phyloP scores from a whole-genome alignment of 1,284 basidiomycete species.

The Leccinum fuscescens region DNA sequence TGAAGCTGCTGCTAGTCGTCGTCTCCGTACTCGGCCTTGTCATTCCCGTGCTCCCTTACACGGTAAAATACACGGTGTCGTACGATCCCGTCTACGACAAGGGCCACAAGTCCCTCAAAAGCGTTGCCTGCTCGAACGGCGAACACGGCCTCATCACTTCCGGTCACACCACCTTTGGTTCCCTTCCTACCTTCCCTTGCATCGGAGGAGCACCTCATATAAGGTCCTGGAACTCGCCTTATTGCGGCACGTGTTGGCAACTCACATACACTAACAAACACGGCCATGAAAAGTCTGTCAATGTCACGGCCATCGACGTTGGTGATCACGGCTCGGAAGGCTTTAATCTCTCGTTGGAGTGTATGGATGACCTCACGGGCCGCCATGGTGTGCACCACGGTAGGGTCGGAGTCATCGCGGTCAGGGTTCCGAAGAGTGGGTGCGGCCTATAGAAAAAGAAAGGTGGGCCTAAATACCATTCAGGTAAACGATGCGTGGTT shows the following conservation, averaged over 20 bases:
- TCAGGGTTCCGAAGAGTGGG: neutral
- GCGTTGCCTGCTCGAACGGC: conserved; percentile 50
- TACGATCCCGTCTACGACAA: conserved; percentile 39
- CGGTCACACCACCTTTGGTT: conserved; percentile 42
- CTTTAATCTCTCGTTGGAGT: conserved; percentile 39
- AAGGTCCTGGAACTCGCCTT: conserved; percentile 16
- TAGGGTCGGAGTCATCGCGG: conserved; percentile 9
- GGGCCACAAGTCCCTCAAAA: conserved; percentile 30
- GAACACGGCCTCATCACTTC: conserved; percentile 36
- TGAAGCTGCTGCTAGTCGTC: conserved; percentile 12
- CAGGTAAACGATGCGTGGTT: neutral
- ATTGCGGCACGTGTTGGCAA: conserved; percentile 28
- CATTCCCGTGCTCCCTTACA: conserved; percentile 8
- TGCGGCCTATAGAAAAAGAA: conserved; percentile 19
- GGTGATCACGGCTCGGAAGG: conserved; percentile 38
- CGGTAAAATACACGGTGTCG: conserved; percentile 11
- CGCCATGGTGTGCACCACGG: conserved; percentile 5
- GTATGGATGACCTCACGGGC: conserved; percentile 18
- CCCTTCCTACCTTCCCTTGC: conserved; percentile 48
- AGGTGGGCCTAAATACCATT: neutral
- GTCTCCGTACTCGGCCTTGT: conserved; percentile 4
- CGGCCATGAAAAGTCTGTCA: conserved; percentile 20
- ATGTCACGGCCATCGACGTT: conserved; percentile 38
- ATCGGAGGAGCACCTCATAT: conserved; percentile 47
- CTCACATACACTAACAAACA: conserved; percentile 32